Percentiles rank a stretch among this genome's conserved stretches.
Conservation (phyloP, 2,329 filamentous ascomycete genomes). For the Pezicula carpinea region DNA sequence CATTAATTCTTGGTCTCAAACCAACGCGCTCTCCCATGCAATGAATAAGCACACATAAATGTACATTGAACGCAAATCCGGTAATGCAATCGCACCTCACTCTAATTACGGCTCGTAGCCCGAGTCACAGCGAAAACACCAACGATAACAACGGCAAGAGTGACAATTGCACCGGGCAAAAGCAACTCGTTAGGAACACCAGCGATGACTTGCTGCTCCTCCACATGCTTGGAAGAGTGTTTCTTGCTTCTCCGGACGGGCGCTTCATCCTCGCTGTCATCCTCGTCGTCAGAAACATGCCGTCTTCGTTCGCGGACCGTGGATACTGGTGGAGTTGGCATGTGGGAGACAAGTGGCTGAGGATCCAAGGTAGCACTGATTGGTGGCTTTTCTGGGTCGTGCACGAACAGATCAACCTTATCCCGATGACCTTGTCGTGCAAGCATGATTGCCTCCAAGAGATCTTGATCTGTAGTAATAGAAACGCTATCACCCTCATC, state of each 20-base stretch:
- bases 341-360: conserved; percentile 46
- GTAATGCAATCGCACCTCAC: conserved; percentile 5
- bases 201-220: conserved; percentile 71
- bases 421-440: conserved; percentile 74
- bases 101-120: conserved; percentile 42
- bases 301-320: conserved; percentile 48
- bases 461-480: conserved; percentile 91
- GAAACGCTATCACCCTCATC: conserved; percentile 96
- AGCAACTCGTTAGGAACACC: conserved; percentile 93
- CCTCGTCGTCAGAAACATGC: conserved; percentile 39
- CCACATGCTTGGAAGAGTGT: conserved; percentile 28
- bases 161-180: conserved; percentile 88
- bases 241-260: conserved; percentile 34
- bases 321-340: conserved; percentile 45
- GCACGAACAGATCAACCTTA: conserved; percentile 96
- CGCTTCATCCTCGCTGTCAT: conserved; percentile 45
- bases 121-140: conserved; percentile 88
- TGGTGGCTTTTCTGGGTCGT: conserved; percentile 86
- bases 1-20: background rate
- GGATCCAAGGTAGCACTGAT: conserved; percentile 61
- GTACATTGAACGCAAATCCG: conserved; percentile 12
- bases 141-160: conserved; percentile 89
- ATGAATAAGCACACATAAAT: conserved; percentile 5
- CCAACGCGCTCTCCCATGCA: background rate
- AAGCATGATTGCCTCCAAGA: conserved; percentile 82